Base-by-base conservation (phyloP, 768 basidiomycete genomes). In the Boletus coccyginus region DNA sequence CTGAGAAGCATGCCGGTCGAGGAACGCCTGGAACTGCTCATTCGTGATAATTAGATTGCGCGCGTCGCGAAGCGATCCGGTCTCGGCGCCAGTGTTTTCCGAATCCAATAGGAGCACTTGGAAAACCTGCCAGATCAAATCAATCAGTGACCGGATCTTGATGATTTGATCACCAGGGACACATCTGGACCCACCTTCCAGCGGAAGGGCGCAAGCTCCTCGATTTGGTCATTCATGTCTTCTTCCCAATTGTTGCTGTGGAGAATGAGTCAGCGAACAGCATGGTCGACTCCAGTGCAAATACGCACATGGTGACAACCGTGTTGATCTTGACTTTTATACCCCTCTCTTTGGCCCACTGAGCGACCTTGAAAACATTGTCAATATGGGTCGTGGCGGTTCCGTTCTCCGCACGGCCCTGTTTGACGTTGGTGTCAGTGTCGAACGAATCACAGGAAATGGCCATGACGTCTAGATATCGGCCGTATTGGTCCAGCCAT, bases 371-470 rank as follows among this genome's bases (percentile, higher is more conserved):
- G 58, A 73, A 70, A 1, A 77, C 75, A 0, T 62, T 66, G 27
- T 29, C 40, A 10, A 77, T 66, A 36, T 77, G 77, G 4, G 67
- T 65, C 16, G 63, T 64, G 2, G 66, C 21, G 0, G 61, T 66
- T 10, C 66, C 71, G 19, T 75, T 62, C 45, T 75, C 75, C 7
- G 69, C 58, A 12, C 72, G 48, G 50, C 75, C 71, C 45, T 74
- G 65, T 21, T 57, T 67, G 36, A 70, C n/a, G 49, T 77, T 77
- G 9, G 70, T 71, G 35, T 76, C 75, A 0, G 39, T 13, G 46
- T 74, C 72, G 36, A 77, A 77, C 13, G 70, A 70, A 40, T 77
- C 76, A 35, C 76, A 77, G 1, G 76, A 76, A 2, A 77, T 74
- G 0, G 75, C 75, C 68, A 77, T 77, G 32, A 77, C 65, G 29